A percentile compares a stretch with the other conserved stretches of the same genome.
phyloP scores from a whole-genome alignment of 116 monocot genomes.

The Phalaenopsis hybrid region DNA sequence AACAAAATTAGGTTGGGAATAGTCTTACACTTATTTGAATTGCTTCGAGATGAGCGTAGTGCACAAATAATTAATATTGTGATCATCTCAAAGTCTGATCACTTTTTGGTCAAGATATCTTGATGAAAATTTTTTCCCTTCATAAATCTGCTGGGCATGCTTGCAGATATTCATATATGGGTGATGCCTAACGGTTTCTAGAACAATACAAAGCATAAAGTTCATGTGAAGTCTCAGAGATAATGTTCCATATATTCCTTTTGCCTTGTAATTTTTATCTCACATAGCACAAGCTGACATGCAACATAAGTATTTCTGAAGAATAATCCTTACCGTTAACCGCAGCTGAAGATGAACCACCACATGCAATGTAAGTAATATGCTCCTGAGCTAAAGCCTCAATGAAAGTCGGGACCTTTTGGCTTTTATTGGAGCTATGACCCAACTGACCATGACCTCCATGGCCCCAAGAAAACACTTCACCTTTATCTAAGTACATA shows the following conservation, averaged over 20 bases:
- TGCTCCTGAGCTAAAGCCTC: constrained; percentile 50
- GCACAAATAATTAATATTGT: too few species aligned
- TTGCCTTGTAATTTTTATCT: not conserved
- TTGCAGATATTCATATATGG: not conserved
- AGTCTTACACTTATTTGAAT: too few species aligned
- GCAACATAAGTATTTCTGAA: not conserved
- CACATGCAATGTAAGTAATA: constrained; percentile 67
- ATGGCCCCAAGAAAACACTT: constrained; percentile 88
- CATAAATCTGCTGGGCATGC: not conserved
- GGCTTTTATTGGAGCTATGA: constrained; percentile 50
- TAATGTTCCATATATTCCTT: not conserved
- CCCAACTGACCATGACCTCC: constrained; percentile 96
- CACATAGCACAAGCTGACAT: too few species aligned
- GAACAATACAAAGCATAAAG: not conserved
- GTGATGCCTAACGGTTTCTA: not conserved
- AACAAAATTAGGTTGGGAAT: too few species aligned
- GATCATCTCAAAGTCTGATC: too few species aligned
- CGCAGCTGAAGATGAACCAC: constrained; percentile 93
- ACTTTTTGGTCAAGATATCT: not conserved
- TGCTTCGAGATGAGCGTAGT: too few species aligned
- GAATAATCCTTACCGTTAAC: constrained; percentile 46
- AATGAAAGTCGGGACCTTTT: constrained; percentile 53
- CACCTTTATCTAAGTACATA: constrained; percentile 53
- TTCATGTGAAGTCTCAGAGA: not conserved
- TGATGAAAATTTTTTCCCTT: not conserved